A percentile compares a stretch with the other conserved stretches of the same genome.
phyloP scores from a whole-genome alignment of 2,329 filamentous ascomycete species.

The Arthroderma uncinatum region DNA sequence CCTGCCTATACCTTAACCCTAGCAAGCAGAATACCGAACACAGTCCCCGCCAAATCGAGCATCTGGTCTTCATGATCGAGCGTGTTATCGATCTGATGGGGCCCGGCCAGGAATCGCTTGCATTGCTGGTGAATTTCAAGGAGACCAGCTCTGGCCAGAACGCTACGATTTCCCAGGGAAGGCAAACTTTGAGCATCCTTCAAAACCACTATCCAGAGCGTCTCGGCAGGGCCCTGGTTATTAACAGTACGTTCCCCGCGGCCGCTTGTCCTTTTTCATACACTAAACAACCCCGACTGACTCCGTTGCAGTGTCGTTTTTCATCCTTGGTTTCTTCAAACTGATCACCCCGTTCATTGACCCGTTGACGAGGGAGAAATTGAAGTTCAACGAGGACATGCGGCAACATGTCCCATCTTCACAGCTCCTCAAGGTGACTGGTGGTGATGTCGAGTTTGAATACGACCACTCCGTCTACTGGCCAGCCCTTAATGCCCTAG shows the following conservation, averaged over 20 bases:
- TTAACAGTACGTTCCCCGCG: conserved; percentile 56
- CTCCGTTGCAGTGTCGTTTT: conserved; percentile 60
- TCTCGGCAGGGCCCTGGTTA: conserved; percentile 75
- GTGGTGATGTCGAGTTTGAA: conserved; percentile 73
- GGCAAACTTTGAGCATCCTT: conserved; percentile 78
- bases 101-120: conserved; percentile 72
- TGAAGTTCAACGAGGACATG: conserved; percentile 95
- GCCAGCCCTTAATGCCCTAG: conserved; percentile 68
- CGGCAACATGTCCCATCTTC: conserved; percentile 64
- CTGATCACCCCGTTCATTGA: conserved; percentile 94
- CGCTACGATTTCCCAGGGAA: conserved; percentile 63
- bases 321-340: conserved; percentile 91
- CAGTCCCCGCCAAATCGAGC: conserved; percentile 77
- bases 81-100: conserved; percentile 78
- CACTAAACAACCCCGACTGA: background rate
- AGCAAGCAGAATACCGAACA: conserved; percentile 85
- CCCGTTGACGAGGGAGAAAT: conserved; percentile 81
- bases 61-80: conserved; percentile 94
- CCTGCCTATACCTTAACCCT: conserved; percentile 83
- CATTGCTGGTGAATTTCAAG: conserved; percentile 86
- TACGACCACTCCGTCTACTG: conserved; percentile 87
- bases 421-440: conserved; percentile 70
- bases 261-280: conserved; percentile 1
- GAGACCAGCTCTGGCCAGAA: conserved; percentile 63
- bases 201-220: conserved; percentile 95